These are phyloP conservation scores for Pythium chondricola DNA, from an alignment of 352 stramenopile genomes.

Conservation along the genomic window DNA sequence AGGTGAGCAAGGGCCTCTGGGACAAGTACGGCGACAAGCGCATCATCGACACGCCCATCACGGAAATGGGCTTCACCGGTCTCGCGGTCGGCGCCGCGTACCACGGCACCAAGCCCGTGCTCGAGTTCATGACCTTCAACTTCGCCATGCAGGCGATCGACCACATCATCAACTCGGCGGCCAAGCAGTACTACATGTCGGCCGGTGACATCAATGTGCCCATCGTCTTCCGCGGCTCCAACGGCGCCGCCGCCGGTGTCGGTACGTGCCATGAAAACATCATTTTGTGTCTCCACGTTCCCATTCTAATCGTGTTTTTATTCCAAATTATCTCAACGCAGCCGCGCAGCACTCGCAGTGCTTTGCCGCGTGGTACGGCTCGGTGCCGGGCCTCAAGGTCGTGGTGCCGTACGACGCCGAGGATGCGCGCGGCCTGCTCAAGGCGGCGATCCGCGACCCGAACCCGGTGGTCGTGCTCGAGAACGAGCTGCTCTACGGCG, in stretches of 20 bases:
- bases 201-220: slow-evolving; percentile 96
- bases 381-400: slow-evolving; percentile 97
- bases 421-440: slow-evolving; percentile 98
- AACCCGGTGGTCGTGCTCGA: slow-evolving; percentile 99
- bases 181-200: slow-evolving; percentile 99
- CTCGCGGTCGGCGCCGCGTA: slow-evolving; percentile 94
- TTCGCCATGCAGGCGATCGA: slow-evolving; percentile 99
- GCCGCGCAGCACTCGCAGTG: slow-evolving; percentile 99
- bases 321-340: slow-evolving; percentile 17
- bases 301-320: too few relatives aligned
- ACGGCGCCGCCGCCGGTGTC: slow-evolving; percentile 96
- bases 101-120: slow-evolving; percentile 96
- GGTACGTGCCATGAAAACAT: too few relatives aligned
- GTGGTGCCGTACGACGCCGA: slow-evolving; percentile 96
- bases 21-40: slow-evolving; percentile 99
- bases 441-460: slow-evolving; percentile 98
- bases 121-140: slow-evolving; percentile 99
- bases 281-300: too few relatives aligned
- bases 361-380: slow-evolving; percentile 98
- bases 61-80: slow-evolving; percentile 94
- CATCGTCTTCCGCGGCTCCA: slow-evolving; percentile 99
- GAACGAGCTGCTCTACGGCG: slow-evolving; percentile 98
- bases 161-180: slow-evolving; percentile 99
- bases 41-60: slow-evolving; percentile 99
- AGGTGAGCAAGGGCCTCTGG: slow-evolving; percentile 96